Base-by-base conservation (phyloP, 2,329 filamentous ascomycete genomes). In the Emericellopsis cladophorae region DNA sequence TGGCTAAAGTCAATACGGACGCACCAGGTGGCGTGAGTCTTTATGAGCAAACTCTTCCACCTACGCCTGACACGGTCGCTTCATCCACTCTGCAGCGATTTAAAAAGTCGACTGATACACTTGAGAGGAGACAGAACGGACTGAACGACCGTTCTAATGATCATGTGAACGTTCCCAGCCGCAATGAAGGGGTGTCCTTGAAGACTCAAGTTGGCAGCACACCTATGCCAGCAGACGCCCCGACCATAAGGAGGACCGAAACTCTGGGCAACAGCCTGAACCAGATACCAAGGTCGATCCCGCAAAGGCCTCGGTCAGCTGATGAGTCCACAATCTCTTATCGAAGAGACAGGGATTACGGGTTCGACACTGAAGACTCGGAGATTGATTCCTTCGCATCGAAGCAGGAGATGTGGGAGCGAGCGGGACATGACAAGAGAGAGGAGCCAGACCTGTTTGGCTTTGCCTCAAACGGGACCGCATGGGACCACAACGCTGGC, bases 41-140 rank as follows among this genome's bases (percentile, higher is more conserved):
- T 2, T 59, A 64, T 40, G 61, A 66, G 5, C 64, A 67, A 15
- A 56, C 55, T 15, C 56, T 77, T 2, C 74, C 74, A 9, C 74
- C 74, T 0, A 78, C 74, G 0, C 74, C 74, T 0, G 74, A 78
- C 47, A 78, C 74, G 0, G 71, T 76, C 16, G 74, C 74, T 2
- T 74, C 70, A 2, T 69, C 70, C 2, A 74, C 71, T 0, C 58
- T 78, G 29, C 61, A 65, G 6, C 62, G 64, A 12, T 69, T 65
- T 44, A 64, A 73, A 45, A 65, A 62, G 37, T 75, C 72, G 0
- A 64, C 67, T 40, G 72, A 76, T 35, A 66, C 65, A 0, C 51
- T 72, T 1, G 40, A 39, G 4, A 18, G 37, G 12, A n/a, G 39
- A 18, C 22, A 40, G 12, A 35, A 41, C 14, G 26, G 39, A 14